Percentiles rank a stretch among this genome's conserved stretches.
Conservation (phyloP, 164 flowering plant genomes). For the Vitis rupestris region DNA sequence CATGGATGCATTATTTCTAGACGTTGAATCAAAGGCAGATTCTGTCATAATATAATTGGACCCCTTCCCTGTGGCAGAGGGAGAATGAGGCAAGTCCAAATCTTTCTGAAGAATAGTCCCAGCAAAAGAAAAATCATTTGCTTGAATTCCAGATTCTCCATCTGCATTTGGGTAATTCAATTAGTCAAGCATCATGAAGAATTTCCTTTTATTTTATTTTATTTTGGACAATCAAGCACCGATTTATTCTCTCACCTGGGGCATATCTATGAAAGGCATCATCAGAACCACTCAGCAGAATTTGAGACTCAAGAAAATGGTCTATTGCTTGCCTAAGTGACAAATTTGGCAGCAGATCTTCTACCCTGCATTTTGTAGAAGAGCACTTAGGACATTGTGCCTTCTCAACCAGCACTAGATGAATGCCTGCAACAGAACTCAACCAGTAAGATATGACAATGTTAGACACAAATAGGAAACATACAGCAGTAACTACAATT, state of each 20-base stretch:
- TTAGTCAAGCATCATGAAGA: not conserved
- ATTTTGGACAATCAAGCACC: not conserved
- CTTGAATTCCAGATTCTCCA: conserved; percentile 83
- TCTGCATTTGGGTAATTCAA: conserved; percentile 34
- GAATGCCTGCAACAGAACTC: conserved; percentile 49
- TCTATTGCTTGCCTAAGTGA: conserved; percentile 73
- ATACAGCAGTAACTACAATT: no score
- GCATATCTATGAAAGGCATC: conserved; percentile 44
- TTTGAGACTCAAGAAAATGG: conserved; percentile 61
- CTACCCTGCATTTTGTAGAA: conserved; percentile 52
- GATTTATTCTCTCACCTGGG: conserved; percentile 45
- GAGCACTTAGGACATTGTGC: conserved; percentile 67
- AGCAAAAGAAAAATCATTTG: conserved; percentile 44
- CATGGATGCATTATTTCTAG: conserved; percentile 18
- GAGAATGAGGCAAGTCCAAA: conserved; percentile 39
- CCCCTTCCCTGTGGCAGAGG: conserved; percentile 59
- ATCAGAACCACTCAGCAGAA: conserved; percentile 41
- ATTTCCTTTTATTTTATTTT: no score
- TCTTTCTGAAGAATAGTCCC: conserved; percentile 33
- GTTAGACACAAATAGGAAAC: no score
- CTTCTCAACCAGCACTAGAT: conserved; percentile 39
- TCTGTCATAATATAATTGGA: conserved; percentile 45
- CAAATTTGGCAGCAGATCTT: conserved; percentile 68
- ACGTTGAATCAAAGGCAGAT: conserved; percentile 18
- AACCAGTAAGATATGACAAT: not conserved